Conservation (phyloP, 192 early-diverging fungal species). For the Coemansia sp. region DNA sequence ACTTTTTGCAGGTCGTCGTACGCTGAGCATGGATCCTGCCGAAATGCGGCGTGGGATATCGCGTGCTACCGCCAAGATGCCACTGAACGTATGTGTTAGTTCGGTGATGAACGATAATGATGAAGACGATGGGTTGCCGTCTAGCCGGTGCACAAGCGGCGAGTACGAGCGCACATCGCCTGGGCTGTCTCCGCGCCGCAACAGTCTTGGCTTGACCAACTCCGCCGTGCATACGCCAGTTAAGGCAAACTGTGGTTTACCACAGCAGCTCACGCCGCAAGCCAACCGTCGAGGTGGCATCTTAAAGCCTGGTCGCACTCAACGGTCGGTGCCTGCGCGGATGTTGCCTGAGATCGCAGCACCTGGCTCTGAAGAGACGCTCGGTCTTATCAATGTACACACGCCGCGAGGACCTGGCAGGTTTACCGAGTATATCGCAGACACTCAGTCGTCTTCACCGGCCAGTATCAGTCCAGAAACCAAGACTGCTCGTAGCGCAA, state of each 20-base stretch:
- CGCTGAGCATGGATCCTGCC: constrained; percentile 25
- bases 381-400: background rate
- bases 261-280: constrained; percentile 42
- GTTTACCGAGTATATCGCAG: constrained; percentile 11
- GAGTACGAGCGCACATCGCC: constrained; percentile 3
- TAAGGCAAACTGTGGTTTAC: background rate
- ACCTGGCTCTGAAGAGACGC: background rate
- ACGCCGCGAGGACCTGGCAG: constrained; percentile 15
- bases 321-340: constrained; percentile 14
- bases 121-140: background rate
- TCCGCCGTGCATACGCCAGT: background rate
- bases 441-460: constrained; percentile 1
- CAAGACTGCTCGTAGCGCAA: constrained; percentile 10
- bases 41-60: constrained; percentile 16
- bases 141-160: background rate
- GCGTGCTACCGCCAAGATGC: background rate
- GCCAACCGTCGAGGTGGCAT: constrained; percentile 37
- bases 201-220: constrained; percentile 2
- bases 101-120: background rate
- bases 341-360: background rate
- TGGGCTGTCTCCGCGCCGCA: constrained; percentile 1
- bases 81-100: background rate
- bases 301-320: constrained; percentile 34
- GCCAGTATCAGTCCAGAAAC: background rate
- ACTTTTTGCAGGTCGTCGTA: constrained; percentile 3